phyloP scores from a whole-genome alignment of 2,329 filamentous ascomycete genomes.

The Salinomyces thailandicus region DNA sequence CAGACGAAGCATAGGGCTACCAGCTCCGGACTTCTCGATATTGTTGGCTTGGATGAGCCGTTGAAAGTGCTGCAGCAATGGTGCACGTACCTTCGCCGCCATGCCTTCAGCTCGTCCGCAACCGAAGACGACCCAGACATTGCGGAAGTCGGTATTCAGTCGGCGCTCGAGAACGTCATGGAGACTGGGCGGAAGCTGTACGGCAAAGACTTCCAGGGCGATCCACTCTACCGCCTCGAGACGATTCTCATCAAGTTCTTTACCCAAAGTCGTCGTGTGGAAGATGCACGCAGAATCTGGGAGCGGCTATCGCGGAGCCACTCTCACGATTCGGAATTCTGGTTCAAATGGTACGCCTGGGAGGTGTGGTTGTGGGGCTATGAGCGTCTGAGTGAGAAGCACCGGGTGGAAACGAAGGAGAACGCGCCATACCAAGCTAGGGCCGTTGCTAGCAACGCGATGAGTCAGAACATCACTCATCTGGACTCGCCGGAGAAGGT shows the following conservation, averaged over 20 bases:
- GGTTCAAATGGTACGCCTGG: slow-evolving; percentile 85
- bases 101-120: slow-evolving; percentile 62
- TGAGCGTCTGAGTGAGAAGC: slow-evolving; percentile 42
- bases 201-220: slow-evolving; percentile 67
- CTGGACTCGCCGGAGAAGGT: slow-evolving; percentile 70
- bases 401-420: slow-evolving; percentile 40
- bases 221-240: slow-evolving; percentile 79
- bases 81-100: slow-evolving; percentile 86
- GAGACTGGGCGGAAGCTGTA: slow-evolving; percentile 68
- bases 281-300: slow-evolving; percentile 70
- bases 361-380: slow-evolving; percentile 66
- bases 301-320: slow-evolving; percentile 55
- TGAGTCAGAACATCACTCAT: slow-evolving; percentile 40
- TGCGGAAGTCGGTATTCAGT: slow-evolving; percentile 78
- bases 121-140: slow-evolving; percentile 75
- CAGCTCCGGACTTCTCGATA: slow-evolving; percentile 71
- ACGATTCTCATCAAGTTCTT: slow-evolving; percentile 87
- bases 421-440: slow-evolving; percentile 66
- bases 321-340: slow-evolving; percentile 79
- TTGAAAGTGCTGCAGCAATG: slow-evolving; percentile 87
- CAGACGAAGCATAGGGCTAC: slow-evolving; percentile 88
- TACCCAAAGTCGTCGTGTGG: slow-evolving; percentile 67
- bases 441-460: slow-evolving; percentile 62
- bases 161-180: slow-evolving; percentile 75
- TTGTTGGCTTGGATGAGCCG: slow-evolving; percentile 75